Evolutionary conservation across 148 eudicot species (phyloP), one percentile per base, ranked within the genome.

Genomic region (Nepenthes mirabilis): DNA sequence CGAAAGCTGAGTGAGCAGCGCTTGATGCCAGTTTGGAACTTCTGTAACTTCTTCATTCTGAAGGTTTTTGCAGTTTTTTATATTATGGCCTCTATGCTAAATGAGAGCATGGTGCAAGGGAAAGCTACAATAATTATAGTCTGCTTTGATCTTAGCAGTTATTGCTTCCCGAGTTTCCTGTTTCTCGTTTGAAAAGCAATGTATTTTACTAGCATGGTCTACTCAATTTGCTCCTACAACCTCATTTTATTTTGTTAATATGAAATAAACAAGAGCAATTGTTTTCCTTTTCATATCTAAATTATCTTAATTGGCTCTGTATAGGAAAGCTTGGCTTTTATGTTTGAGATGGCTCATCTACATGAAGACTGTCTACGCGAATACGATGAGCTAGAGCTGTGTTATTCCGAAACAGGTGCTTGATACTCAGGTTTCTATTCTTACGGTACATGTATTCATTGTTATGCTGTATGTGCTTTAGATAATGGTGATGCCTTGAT

Each of bases 281-380:
- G 23, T 23, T 23, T 23, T 23, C 14, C 55, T 32, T 47, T 52
- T 49, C 56, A 54, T 36, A 55, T 53, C 68, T 63, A 43, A 57
- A 33, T 48, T 12, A 47, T 56, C 47, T 59, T 45, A 65, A 45
- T 69, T 69, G 37, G 57, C 54, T 34, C 12, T 59, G 61, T 59
- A 52, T 72, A 91, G 98, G 99, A 93, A 82, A 93, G 96, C 76
- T 74, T 93, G 85, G 99, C 99, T 59, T 88, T 86, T 69, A 88
- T 88, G 99, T 93, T 93, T 77, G 99, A 86, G 65, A 77, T 93
- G 81, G 87, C 95, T 77, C 82, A 88, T 86, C 96, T 93, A 37
- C 81, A 93, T 74, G 99, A 88, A 81, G 99, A 93, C 77, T 79
- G 96, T 58, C 76, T 93, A 57, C 95, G 96, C 47, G 99, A 93